Evolutionary conservation across 2,329 filamentous ascomycete genomes (phyloP).

Genomic region (Chaetomium sp.): DNA sequence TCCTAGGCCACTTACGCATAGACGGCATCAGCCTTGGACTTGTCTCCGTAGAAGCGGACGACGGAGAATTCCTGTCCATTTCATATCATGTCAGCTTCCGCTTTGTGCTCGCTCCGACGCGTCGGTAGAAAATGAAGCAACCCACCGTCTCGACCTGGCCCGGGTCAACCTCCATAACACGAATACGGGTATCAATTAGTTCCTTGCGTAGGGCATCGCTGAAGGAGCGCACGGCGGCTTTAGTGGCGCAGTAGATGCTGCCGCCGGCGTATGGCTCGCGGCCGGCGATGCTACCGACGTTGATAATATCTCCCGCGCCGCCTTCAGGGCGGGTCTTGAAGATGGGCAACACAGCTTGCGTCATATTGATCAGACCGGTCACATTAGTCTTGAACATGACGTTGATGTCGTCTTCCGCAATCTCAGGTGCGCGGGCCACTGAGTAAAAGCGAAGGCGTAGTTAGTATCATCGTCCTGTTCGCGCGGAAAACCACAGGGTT

Average conservation of each 20-base stretch:
- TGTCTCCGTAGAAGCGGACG: conserved; percentile 82
- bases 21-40: conserved; percentile 80
- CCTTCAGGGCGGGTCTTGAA: conserved; percentile 70
- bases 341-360: conserved; percentile 78
- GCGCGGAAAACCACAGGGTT: not conserved
- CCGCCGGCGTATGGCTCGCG: conserved; percentile 80
- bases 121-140: not conserved
- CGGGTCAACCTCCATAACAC: conserved; percentile 83
- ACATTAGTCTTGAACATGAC: conserved; percentile 92
- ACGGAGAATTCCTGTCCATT: conserved; percentile 70
- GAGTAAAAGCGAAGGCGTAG: not conserved
- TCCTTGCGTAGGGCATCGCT: conserved; percentile 78
- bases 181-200: conserved; percentile 70
- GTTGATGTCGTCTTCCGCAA: conserved; percentile 73
- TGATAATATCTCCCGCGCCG: conserved; percentile 88
- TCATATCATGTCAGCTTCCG: not conserved
- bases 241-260: conserved; percentile 88
- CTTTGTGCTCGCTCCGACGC: not conserved
- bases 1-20: conserved; percentile 56
- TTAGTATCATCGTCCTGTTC: not conserved
- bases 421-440: conserved; percentile 58
- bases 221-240: conserved; percentile 80
- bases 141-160: conserved; percentile 83
- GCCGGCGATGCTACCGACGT: conserved; percentile 86
- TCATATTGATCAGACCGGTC: conserved; percentile 92